phyloP scores from a whole-genome alignment of 2,329 filamentous ascomycete genomes.

The Akanthomyces uredinophilus region DNA sequence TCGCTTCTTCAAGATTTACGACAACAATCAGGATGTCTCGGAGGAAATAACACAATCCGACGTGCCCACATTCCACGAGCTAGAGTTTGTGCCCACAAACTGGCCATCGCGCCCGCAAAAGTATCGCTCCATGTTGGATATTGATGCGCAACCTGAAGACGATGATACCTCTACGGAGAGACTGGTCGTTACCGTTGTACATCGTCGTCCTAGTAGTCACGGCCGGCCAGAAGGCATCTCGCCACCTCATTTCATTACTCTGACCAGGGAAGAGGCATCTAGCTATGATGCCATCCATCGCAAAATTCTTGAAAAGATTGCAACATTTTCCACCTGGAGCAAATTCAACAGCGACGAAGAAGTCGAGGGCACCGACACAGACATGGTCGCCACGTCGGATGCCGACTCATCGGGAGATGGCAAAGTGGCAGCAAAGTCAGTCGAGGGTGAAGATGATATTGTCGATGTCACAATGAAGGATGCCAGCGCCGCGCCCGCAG shows the following conservation, averaged over 20 bases:
- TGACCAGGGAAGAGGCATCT: constrained; percentile 66
- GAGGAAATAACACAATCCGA: constrained; percentile 67
- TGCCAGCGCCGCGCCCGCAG: constrained; percentile 23
- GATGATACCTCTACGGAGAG: constrained; percentile 58
- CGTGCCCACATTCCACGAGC: constrained; percentile 66
- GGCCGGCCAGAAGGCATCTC: constrained; percentile 28
- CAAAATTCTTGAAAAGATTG: constrained; percentile 72
- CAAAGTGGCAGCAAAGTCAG: constrained; percentile 69
- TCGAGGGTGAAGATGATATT: constrained; percentile 84
- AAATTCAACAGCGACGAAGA: constrained; percentile 47
- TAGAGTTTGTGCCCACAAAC: constrained; percentile 76
- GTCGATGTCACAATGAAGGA: constrained; percentile 87
- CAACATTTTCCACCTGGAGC: constrained; percentile 68
- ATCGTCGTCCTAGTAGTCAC: constrained; percentile 42
- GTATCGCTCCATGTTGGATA: constrained; percentile 47
- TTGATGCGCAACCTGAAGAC: constrained; percentile 42
- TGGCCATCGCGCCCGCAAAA: constrained; percentile 51
- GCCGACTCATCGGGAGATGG: constrained; percentile 63
- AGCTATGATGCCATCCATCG: constrained; percentile 67
- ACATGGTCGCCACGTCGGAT: constrained; percentile 59
- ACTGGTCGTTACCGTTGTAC: constrained; percentile 67
- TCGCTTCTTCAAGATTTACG: constrained; percentile 82
- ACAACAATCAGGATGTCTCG: constrained; percentile 60
- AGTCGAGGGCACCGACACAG: constrained; percentile 60
- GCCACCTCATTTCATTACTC: constrained; percentile 65